phyloP scores from a whole-genome alignment of 371 early-diverging fungal genomes.

The Syncephalastrum racemosum region DNA sequence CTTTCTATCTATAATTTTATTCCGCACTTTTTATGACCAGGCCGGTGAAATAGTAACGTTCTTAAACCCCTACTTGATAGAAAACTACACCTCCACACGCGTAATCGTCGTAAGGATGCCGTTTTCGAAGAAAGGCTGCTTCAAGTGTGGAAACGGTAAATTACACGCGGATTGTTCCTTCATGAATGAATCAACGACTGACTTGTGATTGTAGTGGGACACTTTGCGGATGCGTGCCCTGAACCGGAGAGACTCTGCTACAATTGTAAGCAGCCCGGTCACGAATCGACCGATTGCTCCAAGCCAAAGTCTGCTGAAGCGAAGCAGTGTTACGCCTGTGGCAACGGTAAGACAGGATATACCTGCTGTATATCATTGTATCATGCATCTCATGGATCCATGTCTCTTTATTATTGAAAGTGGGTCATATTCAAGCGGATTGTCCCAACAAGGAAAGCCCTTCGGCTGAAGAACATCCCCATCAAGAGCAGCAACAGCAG shows the following conservation, averaged over 20 bases:
- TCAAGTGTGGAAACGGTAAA: slow-evolving; percentile 57
- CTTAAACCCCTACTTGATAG: not conserved
- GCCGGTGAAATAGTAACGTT: slow-evolving; percentile 1
- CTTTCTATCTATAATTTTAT: slow-evolving; percentile 6
- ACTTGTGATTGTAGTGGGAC: slow-evolving; percentile 36
- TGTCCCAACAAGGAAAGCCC: slow-evolving; percentile 37
- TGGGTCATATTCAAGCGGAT: slow-evolving; percentile 61
- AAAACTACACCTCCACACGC: not conserved
- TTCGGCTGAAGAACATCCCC: slow-evolving; percentile 15
- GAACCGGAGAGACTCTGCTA: slow-evolving; percentile 54
- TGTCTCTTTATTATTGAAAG: slow-evolving; percentile 24
- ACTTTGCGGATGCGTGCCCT: slow-evolving; percentile 49
- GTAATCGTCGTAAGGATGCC: slow-evolving; percentile 22
- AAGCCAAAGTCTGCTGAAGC: slow-evolving; percentile 52
- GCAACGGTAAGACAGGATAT: slow-evolving; percentile 62
- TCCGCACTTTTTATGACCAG: not conserved
- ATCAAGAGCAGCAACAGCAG: slow-evolving; percentile 15
- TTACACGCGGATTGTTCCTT: not conserved
- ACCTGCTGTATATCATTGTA: no score
- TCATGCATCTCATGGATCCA: no score
- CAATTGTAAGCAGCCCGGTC: slow-evolving; percentile 62
- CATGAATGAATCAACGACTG: not conserved
- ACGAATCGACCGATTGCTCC: slow-evolving; percentile 56
- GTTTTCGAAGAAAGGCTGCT: slow-evolving; percentile 51
- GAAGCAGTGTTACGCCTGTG: slow-evolving; percentile 62